Evolutionary conservation across 2,329 filamentous ascomycete genomes (phyloP).

Genomic region (Penicillium sp.): DNA sequence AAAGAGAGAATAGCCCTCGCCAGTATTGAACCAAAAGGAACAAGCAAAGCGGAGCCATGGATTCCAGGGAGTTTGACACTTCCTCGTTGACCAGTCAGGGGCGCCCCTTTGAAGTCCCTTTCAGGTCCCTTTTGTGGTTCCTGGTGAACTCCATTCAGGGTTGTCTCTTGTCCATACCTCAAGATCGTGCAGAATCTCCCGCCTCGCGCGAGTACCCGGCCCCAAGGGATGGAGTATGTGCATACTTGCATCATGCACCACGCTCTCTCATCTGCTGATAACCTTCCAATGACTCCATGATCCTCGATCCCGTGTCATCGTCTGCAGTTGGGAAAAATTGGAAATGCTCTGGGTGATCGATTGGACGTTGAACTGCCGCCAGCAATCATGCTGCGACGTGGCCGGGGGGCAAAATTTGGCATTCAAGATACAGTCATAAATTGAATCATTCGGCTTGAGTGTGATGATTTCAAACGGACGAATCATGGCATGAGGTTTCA

Average conservation of each 20-base stretch:
- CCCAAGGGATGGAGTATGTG: slow-evolving; percentile 22
- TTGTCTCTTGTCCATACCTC: slow-evolving; percentile 7
- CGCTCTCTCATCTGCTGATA: neutral
- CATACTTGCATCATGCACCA: slow-evolving; percentile 6
- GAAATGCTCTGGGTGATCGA: neutral
- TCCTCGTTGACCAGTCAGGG: neutral
- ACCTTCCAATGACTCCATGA: neutral
- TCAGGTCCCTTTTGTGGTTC: neutral
- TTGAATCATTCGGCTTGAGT: neutral
- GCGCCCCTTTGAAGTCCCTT: neutral
- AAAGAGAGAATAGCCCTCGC: neutral
- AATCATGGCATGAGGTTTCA: neutral
- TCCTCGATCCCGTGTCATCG: neutral
- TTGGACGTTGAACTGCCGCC: neutral
- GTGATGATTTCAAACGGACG: neutral
- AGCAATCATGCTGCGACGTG: neutral
- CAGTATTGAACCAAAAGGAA: neutral
- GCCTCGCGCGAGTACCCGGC: neutral
- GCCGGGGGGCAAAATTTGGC: neutral
- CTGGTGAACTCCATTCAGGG: slow-evolving; percentile 3
- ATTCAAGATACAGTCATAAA: neutral
- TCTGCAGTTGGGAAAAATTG: neutral
- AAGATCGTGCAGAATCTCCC: neutral
- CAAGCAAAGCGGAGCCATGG: neutral
- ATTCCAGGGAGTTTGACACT: neutral